Evolutionary conservation across 2,329 filamentous ascomycete genomes (phyloP), one percentile per base, ranked within the genome.

Genomic region (Cryphonectria japonica): DNA sequence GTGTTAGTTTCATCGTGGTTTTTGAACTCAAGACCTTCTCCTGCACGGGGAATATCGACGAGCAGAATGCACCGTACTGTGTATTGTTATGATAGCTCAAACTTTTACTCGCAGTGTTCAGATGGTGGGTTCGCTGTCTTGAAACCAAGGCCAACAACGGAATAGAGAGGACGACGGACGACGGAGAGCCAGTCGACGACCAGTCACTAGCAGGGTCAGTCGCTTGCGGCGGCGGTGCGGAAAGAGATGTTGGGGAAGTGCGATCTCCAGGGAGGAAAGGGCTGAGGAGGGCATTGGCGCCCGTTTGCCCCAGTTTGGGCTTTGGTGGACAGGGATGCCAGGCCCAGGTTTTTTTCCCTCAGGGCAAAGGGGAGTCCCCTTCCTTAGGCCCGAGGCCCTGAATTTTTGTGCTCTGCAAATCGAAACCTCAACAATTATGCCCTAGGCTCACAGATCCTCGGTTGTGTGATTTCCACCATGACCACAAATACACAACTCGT

Each of bases 171-270:
- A n/a, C 7, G 46, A 39, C 11, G 52, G 22, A n/a, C 7, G 46
- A 39, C 11, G 37, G 37, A 14, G 13, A 46, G 43, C 34, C 34
- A 46, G 46, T 50, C 22, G 34, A 34, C 34, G 34, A 52, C 22
- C 2, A n/a, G 32, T 9, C 13, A 7, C 37, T 29, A 22, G 61
- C 22, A 14, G 43, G 26, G 0, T 19, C 22, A 26, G 39, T 26
- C 26, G 54, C 54, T 59, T 32, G 54, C 54, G 16, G 54, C 29
- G 54, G 26, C 57, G 41, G 54, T 29, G 72, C 80, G 81, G 81
- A 82, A 82, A 80, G 82, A 82, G 76, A 77, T 81, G 81, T 83
- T 83, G 81, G 81, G 81, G 81, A 82, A 80, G 77, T 82, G 80
- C 81, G 81, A 50, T 59, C 13, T 32, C 14, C 29, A 32, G 54